Evolutionary conservation across 192 early-diverging fungal genomes (phyloP).

Genomic region (Backusella circina): DNA sequence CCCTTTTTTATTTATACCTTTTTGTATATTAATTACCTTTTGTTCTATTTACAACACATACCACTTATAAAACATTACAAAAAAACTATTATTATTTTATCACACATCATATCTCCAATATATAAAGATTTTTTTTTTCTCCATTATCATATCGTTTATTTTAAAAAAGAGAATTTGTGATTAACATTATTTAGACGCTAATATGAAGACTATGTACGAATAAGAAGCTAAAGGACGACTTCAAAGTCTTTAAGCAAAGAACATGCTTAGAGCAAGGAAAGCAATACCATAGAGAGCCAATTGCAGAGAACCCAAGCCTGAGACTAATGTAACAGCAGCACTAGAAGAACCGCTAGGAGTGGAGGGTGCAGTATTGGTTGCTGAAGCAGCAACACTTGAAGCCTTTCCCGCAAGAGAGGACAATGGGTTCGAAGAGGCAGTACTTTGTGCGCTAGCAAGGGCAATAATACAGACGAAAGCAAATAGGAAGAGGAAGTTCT

Average conservation of each 20-base stretch:
- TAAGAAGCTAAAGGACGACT: background rate
- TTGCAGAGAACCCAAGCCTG: background rate
- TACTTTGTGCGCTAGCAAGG: background rate
- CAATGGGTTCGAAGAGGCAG: background rate
- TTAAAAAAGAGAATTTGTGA: background rate
- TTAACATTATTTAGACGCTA: background rate
- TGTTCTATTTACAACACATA: background rate
- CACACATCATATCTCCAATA: background rate
- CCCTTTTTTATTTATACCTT: background rate
- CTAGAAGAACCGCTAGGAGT: background rate
- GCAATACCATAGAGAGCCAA: background rate
- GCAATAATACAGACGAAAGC: constrained; percentile 5
- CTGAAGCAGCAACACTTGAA: background rate
- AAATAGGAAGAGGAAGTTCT: background rate
- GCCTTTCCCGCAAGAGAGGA: constrained; percentile 1
- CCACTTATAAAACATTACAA: background rate
- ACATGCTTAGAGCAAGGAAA: background rate
- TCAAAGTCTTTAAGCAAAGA: background rate
- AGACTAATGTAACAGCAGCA: background rate
- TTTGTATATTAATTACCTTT: background rate
- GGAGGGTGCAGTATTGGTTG: background rate
- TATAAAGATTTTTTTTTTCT: background rate
- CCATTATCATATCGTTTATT: background rate
- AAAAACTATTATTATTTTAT: background rate
- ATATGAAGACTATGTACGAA: background rate